phyloP scores from a whole-genome alignment of 306 rosid species.

The Macrotyloma uniflorum region DNA sequence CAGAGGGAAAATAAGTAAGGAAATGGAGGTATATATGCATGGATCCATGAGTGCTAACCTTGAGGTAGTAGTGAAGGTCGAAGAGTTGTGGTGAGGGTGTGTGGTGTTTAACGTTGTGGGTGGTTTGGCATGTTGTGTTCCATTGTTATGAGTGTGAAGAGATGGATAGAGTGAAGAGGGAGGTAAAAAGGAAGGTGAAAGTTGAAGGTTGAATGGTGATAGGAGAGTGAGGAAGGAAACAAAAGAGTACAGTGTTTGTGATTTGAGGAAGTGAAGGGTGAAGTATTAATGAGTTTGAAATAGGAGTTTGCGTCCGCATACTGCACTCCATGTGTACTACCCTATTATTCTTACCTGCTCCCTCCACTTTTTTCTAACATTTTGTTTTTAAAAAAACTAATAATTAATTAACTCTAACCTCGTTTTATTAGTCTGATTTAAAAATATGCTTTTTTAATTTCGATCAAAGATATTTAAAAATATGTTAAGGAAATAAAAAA shows the following conservation, averaged over 20 bases:
- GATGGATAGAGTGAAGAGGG: neutral
- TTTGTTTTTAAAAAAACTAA: neutral
- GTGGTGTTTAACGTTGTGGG: neutral
- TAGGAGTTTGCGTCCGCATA: conserved; percentile 39
- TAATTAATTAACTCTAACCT: too few relatives aligned
- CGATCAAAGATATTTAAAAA: too few relatives aligned
- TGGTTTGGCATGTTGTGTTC: neutral
- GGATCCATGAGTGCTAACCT: neutral
- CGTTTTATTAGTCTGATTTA: too few relatives aligned
- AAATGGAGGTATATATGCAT: neutral
- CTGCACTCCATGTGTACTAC: conserved; percentile 9
- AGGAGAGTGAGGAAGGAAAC: neutral
- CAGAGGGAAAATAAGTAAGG: neutral
- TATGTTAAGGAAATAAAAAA: too few relatives aligned
- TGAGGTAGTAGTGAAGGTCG: neutral
- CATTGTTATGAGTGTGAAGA: neutral
- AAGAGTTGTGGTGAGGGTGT: neutral
- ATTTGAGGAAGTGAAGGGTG: neutral
- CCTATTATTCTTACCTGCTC: conserved; percentile 10
- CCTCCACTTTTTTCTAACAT: neutral
- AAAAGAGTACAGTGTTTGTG: conserved; percentile 39
- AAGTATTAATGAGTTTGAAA: conserved; percentile 36
- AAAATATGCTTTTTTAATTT: too few relatives aligned
- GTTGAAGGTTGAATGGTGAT: neutral
- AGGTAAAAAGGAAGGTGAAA: neutral